These are phyloP conservation scores for Lactarius psammicola DNA, from an alignment of 768 basidiomycete genomes.

Conservation along the genomic window DNA sequence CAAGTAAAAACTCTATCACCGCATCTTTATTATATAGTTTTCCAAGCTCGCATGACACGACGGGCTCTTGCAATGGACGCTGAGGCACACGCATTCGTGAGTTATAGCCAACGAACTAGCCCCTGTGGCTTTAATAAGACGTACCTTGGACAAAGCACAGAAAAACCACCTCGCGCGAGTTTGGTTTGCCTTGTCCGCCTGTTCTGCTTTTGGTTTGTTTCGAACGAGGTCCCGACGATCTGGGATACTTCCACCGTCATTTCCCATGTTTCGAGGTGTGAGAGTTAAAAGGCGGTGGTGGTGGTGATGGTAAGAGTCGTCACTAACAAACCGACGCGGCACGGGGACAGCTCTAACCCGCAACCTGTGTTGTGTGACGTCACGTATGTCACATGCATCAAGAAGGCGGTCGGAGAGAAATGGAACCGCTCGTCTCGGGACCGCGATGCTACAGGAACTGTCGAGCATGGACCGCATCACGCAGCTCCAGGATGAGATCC, in stretches of 20 bases:
- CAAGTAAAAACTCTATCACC: conserved; percentile 84
- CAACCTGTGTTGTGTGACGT: background rate
- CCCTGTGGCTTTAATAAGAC: conserved; percentile 24
- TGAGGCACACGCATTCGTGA: conserved; percentile 34
- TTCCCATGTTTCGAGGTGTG: conserved; percentile 56
- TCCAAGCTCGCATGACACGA: conserved; percentile 89
- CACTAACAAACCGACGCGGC: background rate
- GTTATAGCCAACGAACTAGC: background rate
- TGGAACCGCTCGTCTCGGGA: conserved; percentile 32
- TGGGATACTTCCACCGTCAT: conserved; percentile 87
- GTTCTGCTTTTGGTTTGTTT: conserved; percentile 76
- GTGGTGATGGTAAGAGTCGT: background rate
- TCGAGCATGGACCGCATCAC: conserved; percentile 96
- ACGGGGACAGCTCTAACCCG: background rate
- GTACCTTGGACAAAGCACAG: conserved; percentile 93
- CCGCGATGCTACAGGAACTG: conserved; percentile 89
- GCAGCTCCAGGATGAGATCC: conserved; percentile 92
- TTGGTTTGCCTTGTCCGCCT: conserved; percentile 89
- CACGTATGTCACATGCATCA: conserved; percentile 13
- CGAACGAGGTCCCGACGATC: conserved; percentile 78
- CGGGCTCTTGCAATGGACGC: conserved; percentile 82
- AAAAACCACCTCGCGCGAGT: conserved; percentile 86
- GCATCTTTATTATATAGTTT: conserved; percentile 97
- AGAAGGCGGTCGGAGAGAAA: background rate
- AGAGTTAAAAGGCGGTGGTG: background rate